These are phyloP conservation scores for Naganishia kalamii DNA, from an alignment of 768 basidiomycete species.

Conservation along the genomic window DNA sequence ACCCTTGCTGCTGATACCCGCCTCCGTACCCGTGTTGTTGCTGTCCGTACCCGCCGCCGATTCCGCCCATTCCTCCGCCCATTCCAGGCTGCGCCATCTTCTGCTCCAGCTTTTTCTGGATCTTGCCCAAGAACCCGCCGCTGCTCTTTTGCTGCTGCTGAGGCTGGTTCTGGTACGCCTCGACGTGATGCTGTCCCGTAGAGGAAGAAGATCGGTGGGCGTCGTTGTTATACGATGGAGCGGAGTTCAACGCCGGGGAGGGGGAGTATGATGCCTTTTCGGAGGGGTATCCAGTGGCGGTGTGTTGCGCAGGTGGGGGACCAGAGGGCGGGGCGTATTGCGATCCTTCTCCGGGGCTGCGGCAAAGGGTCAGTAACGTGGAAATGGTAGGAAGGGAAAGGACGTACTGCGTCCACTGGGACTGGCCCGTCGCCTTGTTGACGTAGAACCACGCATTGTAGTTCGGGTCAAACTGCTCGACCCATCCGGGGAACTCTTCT, in stretches of 20 bases:
- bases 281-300: constrained; percentile 9
- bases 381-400: background rate
- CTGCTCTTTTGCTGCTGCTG: background rate
- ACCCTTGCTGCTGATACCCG: constrained; percentile 8
- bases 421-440: constrained; percentile 23
- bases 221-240: background rate
- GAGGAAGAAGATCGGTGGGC: background rate
- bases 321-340: constrained; percentile 18
- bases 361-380: background rate
- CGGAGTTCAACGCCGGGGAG: background rate
- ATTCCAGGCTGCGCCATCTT: background rate
- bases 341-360: constrained; percentile 6
- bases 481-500: constrained; percentile 22
- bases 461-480: constrained; percentile 20
- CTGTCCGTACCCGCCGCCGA: background rate
- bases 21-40: constrained; percentile 13
- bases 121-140: constrained; percentile 11
- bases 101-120: constrained; percentile 15
- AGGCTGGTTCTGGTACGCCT: background rate
- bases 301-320: constrained; percentile 9
- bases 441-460: constrained; percentile 28
- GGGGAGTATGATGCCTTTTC: constrained; percentile 17
- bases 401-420: constrained; percentile 24
- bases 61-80: constrained; percentile 14
- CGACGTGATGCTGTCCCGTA: background rate